Evolutionary conservation across 164 flowering plant species (phyloP).

Genomic region (Euptelea pleiosperma): DNA sequence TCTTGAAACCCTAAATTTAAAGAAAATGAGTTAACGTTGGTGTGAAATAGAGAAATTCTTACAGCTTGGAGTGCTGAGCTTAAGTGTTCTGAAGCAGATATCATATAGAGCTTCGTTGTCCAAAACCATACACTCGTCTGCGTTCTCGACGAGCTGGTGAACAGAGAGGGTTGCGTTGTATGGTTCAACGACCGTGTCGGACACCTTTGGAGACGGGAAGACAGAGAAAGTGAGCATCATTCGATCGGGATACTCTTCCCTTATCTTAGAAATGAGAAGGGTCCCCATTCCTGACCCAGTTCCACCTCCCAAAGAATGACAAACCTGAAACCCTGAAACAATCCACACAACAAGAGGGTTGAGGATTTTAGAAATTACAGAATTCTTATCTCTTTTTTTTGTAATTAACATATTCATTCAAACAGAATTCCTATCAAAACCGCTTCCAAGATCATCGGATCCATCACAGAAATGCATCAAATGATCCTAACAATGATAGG

Average conservation of each 20-base stretch:
- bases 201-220: conserved; percentile 46
- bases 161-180: conserved; percentile 50
- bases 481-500: background rate
- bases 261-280: conserved; percentile 38
- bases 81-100: conserved; percentile 48
- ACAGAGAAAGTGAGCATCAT: conserved; percentile 53
- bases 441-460: no score
- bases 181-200: conserved; percentile 47
- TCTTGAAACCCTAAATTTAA: background rate
- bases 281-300: conserved; percentile 56
- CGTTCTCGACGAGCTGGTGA: conserved; percentile 49
- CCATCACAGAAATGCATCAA: no score
- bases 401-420: no score
- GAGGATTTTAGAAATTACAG: background rate
- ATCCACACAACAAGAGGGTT: background rate
- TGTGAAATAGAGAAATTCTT: conserved; percentile 4
- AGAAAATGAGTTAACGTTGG: background rate
- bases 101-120: conserved; percentile 50
- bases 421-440: no score
- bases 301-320: conserved; percentile 53
- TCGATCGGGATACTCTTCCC: conserved; percentile 47
- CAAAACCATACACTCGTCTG: conserved; percentile 49
- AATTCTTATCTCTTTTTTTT: no score
- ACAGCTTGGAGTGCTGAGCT: conserved; percentile 50
- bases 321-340: conserved; percentile 40